phyloP scores from a whole-genome alignment of 1,284 basidiomycete genomes.

The Mrakiaceae sp. region DNA sequence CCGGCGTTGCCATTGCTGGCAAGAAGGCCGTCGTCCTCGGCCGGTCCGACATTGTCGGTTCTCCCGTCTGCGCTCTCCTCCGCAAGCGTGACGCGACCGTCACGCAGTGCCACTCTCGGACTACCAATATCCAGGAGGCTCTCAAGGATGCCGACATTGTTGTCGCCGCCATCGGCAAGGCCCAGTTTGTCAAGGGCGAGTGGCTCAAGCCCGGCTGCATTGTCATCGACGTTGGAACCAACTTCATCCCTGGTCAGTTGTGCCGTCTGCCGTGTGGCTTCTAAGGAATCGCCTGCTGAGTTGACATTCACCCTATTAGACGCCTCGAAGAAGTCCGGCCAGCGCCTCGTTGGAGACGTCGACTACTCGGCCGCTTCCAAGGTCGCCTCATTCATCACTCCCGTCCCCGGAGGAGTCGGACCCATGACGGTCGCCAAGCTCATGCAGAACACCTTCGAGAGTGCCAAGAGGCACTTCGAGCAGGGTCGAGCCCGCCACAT shows the following conservation, averaged over 20 bases:
- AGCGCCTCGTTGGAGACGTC: conserved; percentile 93
- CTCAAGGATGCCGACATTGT: conserved; percentile 81
- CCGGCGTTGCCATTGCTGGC: conserved; percentile 30
- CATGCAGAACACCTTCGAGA: conserved; percentile 86
- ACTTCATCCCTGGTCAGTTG: conserved; percentile 71
- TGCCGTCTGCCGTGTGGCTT: not conserved
- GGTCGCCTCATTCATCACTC: conserved; percentile 84
- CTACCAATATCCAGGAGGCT: conserved; percentile 65
- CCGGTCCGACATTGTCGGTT: conserved; percentile 95
- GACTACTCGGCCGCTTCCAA: conserved; percentile 65
- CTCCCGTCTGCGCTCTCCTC: conserved; percentile 83
- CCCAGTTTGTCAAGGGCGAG: conserved; percentile 79
- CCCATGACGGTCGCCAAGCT: conserved; percentile 99
- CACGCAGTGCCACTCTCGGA: conserved; percentile 91
- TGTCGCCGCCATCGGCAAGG: conserved; percentile 84
- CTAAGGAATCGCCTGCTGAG: not conserved
- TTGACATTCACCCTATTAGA: conserved; percentile 41
- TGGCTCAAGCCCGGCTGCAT: conserved; percentile 94
- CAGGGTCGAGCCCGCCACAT: conserved; percentile 50
- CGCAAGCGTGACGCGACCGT: conserved; percentile 88
- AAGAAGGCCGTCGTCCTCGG: conserved; percentile 80
- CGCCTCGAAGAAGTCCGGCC: conserved; percentile 82
- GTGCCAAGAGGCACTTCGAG: conserved; percentile 72
- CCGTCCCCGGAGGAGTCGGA: conserved; percentile 94
- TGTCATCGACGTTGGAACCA: conserved; percentile 95